A percentile compares a stretch with the other conserved stretches of the same genome.
These are phyloP conservation scores for Aspergillus niger DNA, from an alignment of 2,329 filamentous ascomycete genomes.

Conservation along the genomic window DNA sequence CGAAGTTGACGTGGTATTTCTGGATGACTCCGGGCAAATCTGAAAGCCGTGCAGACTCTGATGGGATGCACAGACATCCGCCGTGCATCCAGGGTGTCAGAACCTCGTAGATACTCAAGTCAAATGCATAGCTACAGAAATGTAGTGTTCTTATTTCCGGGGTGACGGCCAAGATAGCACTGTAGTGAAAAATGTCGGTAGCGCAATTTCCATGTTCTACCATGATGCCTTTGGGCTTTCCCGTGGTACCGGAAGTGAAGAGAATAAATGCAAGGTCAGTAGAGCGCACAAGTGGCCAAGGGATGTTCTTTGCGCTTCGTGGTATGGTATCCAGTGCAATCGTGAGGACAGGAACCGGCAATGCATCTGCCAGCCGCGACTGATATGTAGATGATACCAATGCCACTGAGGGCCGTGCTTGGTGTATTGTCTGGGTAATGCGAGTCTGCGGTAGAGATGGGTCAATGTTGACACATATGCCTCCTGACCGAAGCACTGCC, in stretches of 20 bases:
- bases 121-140: slow-evolving; percentile 39
- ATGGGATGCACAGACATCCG: slow-evolving; percentile 49
- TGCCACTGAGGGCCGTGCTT: no score
- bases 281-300: background rate
- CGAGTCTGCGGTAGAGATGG: no score
- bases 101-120: slow-evolving; percentile 34
- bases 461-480: no score
- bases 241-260: slow-evolving; percentile 20
- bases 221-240: slow-evolving; percentile 18
- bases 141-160: slow-evolving; percentile 43
- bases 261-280: slow-evolving; percentile 16
- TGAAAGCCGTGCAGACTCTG: slow-evolving; percentile 43
- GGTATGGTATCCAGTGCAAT: background rate
- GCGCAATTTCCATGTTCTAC: slow-evolving; percentile 12
- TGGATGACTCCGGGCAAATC: slow-evolving; percentile 49
- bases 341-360: no score
- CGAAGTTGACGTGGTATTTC: slow-evolving; percentile 5
- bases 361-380: no score
- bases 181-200: background rate
- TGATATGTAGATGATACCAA: no score
- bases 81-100: slow-evolving; percentile 20
- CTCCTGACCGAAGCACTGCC: no score
- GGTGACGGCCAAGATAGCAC: slow-evolving; percentile 8
- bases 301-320: background rate
- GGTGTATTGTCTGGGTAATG: no score